Evolutionary conservation across 106 monocot species (phyloP).

Genomic region (Dendrobium catenatum): DNA sequence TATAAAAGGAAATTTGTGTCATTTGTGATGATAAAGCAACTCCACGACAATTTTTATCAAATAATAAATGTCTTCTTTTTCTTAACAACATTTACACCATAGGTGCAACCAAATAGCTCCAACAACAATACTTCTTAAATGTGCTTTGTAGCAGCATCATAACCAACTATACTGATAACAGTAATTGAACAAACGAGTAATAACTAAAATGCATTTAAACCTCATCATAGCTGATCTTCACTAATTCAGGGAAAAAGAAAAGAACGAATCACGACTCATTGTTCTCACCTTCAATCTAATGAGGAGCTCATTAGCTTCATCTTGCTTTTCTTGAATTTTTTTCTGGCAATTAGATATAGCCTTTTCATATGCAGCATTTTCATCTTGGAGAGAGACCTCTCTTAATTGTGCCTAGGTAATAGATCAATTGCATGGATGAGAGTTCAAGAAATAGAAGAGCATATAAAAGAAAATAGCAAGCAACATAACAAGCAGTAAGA

Average conservation of each 20-base stretch:
- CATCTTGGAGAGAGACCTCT: slow-evolving; percentile 67
- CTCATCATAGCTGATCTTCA: background rate
- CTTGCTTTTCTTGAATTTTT: slow-evolving; percentile 64
- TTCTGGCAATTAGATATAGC: slow-evolving; percentile 68
- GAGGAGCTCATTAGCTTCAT: slow-evolving; percentile 47
- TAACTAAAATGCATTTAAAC: background rate
- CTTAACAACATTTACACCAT: background rate
- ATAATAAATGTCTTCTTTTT: background rate
- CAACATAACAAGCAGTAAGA: background rate
- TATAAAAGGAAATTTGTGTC: background rate
- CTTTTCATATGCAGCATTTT: slow-evolving; percentile 82
- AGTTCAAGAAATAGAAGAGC: background rate
- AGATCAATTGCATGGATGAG: background rate
- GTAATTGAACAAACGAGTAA: background rate
- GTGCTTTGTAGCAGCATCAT: background rate
- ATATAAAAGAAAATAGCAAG: background rate
- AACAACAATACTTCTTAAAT: background rate
- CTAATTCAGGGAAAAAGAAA: slow-evolving; percentile 5
- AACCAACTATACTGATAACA: background rate
- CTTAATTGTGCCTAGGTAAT: slow-evolving; percentile 62
- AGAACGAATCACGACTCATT: background rate
- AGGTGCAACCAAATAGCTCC: background rate
- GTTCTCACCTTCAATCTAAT: slow-evolving; percentile 52
- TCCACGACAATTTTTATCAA: background rate
- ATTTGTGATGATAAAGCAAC: background rate